Conservation (phyloP, 1,284 basidiomycete species). For the Ustilago shanxiensis region DNA sequence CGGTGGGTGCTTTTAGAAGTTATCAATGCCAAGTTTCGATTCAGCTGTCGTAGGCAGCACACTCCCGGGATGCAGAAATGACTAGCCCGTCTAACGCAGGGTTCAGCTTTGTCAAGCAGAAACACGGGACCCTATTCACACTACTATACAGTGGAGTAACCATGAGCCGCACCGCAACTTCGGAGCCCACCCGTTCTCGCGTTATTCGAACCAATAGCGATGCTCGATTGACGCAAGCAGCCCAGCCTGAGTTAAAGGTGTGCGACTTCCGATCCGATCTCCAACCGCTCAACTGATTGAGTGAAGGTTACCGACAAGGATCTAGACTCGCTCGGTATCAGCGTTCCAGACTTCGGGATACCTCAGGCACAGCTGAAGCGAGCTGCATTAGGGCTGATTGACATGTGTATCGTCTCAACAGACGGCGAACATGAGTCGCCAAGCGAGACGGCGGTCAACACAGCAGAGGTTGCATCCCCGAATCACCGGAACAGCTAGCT, state of each 20-base stretch:
- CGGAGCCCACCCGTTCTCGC: neutral
- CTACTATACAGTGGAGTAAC: neutral
- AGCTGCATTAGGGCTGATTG: neutral
- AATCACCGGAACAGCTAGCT: conserved; percentile 6
- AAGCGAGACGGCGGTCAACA: conserved; percentile 11
- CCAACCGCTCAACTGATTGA: neutral
- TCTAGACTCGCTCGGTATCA: neutral
- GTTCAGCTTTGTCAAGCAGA: conserved; percentile 1
- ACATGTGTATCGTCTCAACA: neutral
- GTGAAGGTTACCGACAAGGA: neutral
- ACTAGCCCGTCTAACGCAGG: neutral
- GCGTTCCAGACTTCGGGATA: neutral
- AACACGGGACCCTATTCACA: neutral
- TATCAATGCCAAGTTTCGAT: neutral
- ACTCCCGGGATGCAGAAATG: neutral
- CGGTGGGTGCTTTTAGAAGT: neutral
- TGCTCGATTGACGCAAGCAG: neutral
- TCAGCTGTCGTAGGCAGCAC: neutral
- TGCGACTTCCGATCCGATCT: neutral
- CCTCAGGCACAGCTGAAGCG: neutral
- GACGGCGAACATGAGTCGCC: conserved; percentile 9
- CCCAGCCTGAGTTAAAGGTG: too few species aligned
- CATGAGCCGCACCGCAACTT: neutral
- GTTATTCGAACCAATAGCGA: neutral
- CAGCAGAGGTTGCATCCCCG: neutral